A percentile compares a stretch with the other conserved stretches of the same genome.
Evolutionary conservation across 805 yeast genomes (phyloP).

Genomic region (Isabelozyma gotoi): DNA sequence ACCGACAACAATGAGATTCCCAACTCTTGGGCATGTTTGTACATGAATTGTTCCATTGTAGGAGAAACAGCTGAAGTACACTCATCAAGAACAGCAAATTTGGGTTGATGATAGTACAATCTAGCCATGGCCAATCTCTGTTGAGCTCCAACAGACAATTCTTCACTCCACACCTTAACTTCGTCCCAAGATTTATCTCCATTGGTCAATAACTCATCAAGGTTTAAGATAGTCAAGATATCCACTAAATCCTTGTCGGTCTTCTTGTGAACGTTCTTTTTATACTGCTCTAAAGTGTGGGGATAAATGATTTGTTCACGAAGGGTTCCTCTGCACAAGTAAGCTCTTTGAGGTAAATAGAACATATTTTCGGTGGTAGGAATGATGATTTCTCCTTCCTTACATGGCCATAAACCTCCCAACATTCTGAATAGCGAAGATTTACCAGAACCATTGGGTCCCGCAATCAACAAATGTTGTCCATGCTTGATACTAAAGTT

Average conservation of each 20-base stretch:
- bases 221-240: conserved; percentile 55
- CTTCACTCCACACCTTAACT: conserved; percentile 83
- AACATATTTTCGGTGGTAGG: conserved; percentile 71
- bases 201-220: conserved; percentile 51
- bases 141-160: conserved; percentile 86
- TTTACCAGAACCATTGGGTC: conserved; percentile 96
- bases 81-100: conserved; percentile 92
- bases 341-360: conserved; percentile 91
- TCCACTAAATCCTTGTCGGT: conserved; percentile 51
- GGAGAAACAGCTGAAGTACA: conserved; percentile 94
- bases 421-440: conserved; percentile 86
- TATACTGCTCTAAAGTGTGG: conserved; percentile 60
- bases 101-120: conserved; percentile 85
- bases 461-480: conserved; percentile 83
- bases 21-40: conserved; percentile 72
- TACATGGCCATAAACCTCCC: conserved; percentile 92
- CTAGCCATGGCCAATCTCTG: conserved; percentile 93
- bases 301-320: conserved; percentile 92
- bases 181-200: conserved; percentile 56
- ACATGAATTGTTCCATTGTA: conserved; percentile 87
- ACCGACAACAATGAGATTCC: conserved; percentile 86
- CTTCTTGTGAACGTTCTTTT: conserved; percentile 26
- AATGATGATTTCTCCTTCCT: conserved; percentile 54
- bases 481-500: conserved; percentile 76
- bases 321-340: conserved; percentile 75